phyloP scores from a whole-genome alignment of 768 basidiomycete genomes.

The Lanmaoa pseudosensibilis region DNA sequence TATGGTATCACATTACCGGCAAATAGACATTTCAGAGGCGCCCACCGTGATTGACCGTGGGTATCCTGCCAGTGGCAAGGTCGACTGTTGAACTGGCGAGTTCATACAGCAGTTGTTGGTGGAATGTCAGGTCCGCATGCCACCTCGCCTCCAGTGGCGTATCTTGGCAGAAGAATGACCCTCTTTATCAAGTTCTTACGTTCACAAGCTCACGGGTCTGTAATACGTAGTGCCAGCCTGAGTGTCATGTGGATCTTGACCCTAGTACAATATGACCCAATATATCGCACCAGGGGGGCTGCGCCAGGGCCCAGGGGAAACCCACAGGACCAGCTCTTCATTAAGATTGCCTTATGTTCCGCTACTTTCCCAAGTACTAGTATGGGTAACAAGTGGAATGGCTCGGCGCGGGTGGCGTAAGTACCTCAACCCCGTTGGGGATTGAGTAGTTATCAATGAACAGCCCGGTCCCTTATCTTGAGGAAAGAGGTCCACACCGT shows the following conservation, averaged over 20 bases:
- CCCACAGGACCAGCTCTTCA: background rate
- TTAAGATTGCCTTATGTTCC: background rate
- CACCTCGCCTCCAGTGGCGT: background rate
- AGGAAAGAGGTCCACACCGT: background rate
- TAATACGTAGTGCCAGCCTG: background rate
- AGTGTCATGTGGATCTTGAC: background rate
- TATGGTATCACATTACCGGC: background rate
- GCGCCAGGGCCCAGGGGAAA: background rate
- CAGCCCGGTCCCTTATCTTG: background rate
- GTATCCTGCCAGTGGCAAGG: background rate
- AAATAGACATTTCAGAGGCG: background rate
- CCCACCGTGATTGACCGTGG: background rate
- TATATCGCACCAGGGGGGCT: background rate
- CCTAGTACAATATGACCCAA: background rate
- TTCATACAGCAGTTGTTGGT: background rate
- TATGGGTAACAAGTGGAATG: background rate
- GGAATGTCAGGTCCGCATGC: background rate
- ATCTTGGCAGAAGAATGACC: background rate
- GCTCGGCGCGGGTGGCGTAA: background rate
- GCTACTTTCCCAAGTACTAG: background rate
- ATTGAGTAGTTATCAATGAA: background rate
- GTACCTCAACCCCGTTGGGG: background rate
- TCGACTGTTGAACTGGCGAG: background rate
- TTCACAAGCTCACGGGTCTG: background rate
- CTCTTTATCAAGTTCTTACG: background rate